Base-by-base conservation (phyloP, 495 filamentous ascomycete species). In the Wilcoxina mikolae region DNA sequence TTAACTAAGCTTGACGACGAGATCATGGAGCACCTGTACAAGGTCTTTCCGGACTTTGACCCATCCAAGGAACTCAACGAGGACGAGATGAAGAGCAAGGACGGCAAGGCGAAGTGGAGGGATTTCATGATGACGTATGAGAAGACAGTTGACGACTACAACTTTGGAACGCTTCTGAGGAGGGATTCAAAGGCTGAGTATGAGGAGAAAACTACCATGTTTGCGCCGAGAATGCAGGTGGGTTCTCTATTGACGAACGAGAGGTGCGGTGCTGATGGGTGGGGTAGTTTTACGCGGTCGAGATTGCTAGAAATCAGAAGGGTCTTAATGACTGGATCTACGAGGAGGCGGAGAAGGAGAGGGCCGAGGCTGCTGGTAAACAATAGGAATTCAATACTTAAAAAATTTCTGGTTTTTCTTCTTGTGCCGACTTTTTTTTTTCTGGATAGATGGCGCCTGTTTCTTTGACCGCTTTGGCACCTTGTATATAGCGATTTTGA, bases 251-350 rank as follows among this genome's bases (percentile, higher is more conserved):
- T 18, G 1, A 20, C 0, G 11, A 24, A 51, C 23, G 22, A 1
- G 23, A 38, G 43, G 43, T 42, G 27, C 24, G 50, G 12, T 45
- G 15, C 3, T 2, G 1, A 27, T 35, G 3, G 20, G 15, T 35
- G 3, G 23, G 20, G 15, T 42, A 64, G 67, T 99, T 99, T 65
- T 99, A 99, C 65, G 91, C 91, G 28, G 70, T 96, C 64, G 91
- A 99, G 70, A 95, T 99, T 64, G 83, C 84, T 10, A 81, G 90
- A 66, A 99, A 99, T 69, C 78, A 79, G 29, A 75, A 76, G 25
- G 88, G 89, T 31, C 71, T 98, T 49, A 98, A 98, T 63, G 91
- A 98, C 68, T 98, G 91, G 91, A 76, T 96, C 53, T 88, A 87
- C 65, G 88, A 96, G 70, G 76, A 83, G 61, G 75, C 74, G 49